phyloP scores from a whole-genome alignment of 768 basidiomycete genomes.

The Amanita brunnescens region DNA sequence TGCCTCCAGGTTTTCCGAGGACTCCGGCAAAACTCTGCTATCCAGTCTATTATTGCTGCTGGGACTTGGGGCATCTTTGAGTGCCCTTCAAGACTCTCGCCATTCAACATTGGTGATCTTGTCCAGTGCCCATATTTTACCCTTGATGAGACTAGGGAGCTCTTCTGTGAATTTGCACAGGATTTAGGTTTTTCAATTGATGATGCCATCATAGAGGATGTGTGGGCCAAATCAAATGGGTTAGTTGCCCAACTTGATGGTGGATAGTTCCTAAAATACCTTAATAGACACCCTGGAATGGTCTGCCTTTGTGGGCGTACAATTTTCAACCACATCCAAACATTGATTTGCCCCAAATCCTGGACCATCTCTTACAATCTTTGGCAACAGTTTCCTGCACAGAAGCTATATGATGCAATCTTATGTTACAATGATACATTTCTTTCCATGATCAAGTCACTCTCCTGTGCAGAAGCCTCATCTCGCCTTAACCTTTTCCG shows the following conservation, averaged over 20 bases:
- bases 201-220: conserved; percentile 6
- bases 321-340: not conserved
- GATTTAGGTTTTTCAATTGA: conserved; percentile 4
- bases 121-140: conserved; percentile 9
- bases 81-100: not conserved
- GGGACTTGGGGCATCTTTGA: conserved; percentile 9
- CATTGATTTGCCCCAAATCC: not conserved
- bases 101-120: conserved; percentile 7
- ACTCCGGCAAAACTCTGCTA: conserved; percentile 4
- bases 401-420: not conserved
- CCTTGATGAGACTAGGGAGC: conserved; percentile 6
- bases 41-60: conserved; percentile 8
- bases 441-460: conserved; percentile 7
- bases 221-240: conserved; percentile 10
- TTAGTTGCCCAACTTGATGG: conserved; percentile 5
- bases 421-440: conserved; percentile 7
- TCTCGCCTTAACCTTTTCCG: conserved; percentile 7
- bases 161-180: conserved; percentile 5
- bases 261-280: conserved; percentile 2
- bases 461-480: not conserved
- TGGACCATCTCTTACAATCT: not conserved
- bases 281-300: conserved; percentile 9
- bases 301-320: conserved; percentile 11
- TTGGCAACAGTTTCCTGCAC: conserved; percentile 8
- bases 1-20: conserved; percentile 8